Evolutionary conservation across 2,329 filamentous ascomycete species (phyloP), one percentile per base, ranked within the genome.

Genomic region (Rhytidhysteron rufulum): DNA sequence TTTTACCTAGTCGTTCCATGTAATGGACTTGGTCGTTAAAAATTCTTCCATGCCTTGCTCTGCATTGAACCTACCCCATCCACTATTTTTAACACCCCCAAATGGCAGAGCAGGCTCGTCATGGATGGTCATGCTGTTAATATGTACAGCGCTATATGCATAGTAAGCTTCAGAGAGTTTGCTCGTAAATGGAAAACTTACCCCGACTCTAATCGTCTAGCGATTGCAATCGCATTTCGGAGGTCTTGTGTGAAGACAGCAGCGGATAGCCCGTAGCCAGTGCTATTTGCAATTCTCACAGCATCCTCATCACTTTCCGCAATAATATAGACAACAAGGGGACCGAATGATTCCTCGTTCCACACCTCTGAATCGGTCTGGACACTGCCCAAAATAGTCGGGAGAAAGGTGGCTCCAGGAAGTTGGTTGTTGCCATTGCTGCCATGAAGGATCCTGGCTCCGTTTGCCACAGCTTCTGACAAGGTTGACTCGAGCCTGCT

Each of bases 111-210:
- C 31, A 11, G 42, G 34, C 37, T 51, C 48, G 39, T 50, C 44
- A 36, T 49, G 48, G n/a, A 48, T 41, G 10, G 43, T 53, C 38
- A 44, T 47, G 18, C 40, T 45, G 33, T 54, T 53, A 16, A 51
- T 43, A 44, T 50, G 48, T n/a, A 47, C 45, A 33, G 49, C 46
- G 2, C 25, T 29, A n/a, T 9, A 29, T 9, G n/a, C 9, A 29
- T 29, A n/a, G n/a, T 29, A 9, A 29, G 25, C 25, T n/a, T n/a
- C n/a, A n/a, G n/a, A n/a, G n/a, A n/a, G n/a, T n/a, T n/a, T n/a
- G n/a, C n/a, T n/a, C n/a, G n/a, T n/a, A n/a, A n/a, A n/a, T n/a
- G n/a, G 25, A 29, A 29, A 29, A 29, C 25, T 9, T 29, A 29
- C 25, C 49, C 44, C 16, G 39, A 27, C n/a, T 54, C 27, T 16